These are phyloP conservation scores for Aquilaria sinensis DNA, from an alignment of 345 rosid species.

Conservation along the genomic window DNA sequence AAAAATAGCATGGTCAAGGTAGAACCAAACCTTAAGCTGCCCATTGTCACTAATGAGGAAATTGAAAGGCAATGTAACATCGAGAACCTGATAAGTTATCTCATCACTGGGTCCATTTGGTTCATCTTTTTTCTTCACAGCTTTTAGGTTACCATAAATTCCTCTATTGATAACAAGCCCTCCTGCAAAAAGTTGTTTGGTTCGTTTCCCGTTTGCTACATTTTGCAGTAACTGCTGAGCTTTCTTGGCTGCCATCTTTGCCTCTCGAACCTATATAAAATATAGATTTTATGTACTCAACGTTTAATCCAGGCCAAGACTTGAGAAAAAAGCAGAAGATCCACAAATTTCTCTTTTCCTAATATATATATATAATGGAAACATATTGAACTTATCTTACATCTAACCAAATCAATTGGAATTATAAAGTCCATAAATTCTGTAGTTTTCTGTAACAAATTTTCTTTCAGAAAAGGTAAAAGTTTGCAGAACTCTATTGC, in stretches of 20 bases:
- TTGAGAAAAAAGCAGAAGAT: not conserved
- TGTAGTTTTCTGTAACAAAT: too few species aligned
- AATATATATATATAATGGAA: too few species aligned
- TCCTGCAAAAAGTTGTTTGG: constrained; percentile 52
- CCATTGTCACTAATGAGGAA: constrained; percentile 82
- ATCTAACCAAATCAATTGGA: too few species aligned
- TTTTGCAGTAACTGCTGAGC: constrained; percentile 70
- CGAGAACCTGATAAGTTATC: constrained; percentile 44
- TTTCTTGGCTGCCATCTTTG: constrained; percentile 69
- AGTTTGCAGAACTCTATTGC: too few species aligned
- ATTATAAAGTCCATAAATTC: too few species aligned
- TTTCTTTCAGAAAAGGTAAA: too few species aligned
- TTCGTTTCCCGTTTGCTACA: constrained; percentile 79
- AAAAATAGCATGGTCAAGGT: not conserved
- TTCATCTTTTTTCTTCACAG: constrained; percentile 42
- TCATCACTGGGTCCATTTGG: constrained; percentile 26
- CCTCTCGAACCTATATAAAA: constrained; percentile 56
- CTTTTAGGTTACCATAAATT: constrained; percentile 61
- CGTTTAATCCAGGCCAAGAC: too few species aligned
- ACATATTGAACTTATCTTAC: too few species aligned
- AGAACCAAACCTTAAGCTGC: constrained; percentile 57
- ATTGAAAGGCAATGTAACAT: constrained; percentile 85
- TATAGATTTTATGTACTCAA: too few species aligned
- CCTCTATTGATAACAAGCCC: constrained; percentile 80
- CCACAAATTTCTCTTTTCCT: too few species aligned